Percentiles rank a stretch among this genome's conserved stretches.
Conservation (phyloP, 768 basidiomycete genomes). For the Termitomyces sp. region DNA sequence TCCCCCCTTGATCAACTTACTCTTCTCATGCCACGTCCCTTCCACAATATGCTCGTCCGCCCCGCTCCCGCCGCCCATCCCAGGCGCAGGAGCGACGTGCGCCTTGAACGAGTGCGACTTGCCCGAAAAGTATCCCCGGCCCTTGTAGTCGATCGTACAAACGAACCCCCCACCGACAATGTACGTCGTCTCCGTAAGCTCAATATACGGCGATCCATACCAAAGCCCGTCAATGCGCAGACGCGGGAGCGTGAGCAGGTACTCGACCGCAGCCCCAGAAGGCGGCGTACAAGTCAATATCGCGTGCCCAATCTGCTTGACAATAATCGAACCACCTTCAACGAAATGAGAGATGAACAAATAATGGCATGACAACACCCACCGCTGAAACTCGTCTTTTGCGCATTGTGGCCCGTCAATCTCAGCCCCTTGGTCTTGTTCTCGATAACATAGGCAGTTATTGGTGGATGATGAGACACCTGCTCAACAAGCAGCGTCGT, state of each 20-base stretch:
- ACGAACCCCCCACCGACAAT: slow-evolving; percentile 49
- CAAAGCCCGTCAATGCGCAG: slow-evolving; percentile 92
- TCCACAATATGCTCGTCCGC: slow-evolving; percentile 52
- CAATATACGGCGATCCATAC: slow-evolving; percentile 90
- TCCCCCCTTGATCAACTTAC: slow-evolving; percentile 38
- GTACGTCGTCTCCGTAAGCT: slow-evolving; percentile 76
- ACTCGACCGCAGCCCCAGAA: slow-evolving; percentile 44
- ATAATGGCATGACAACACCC: slow-evolving; percentile 10
- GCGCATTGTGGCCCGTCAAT: slow-evolving; percentile 85
- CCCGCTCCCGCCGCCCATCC: background rate
- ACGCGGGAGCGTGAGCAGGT: slow-evolving; percentile 87
- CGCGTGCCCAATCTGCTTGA: slow-evolving; percentile 95
- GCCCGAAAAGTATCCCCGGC: slow-evolving; percentile 92
- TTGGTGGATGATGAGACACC: slow-evolving; percentile 92
- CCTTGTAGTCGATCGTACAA: slow-evolving; percentile 84
- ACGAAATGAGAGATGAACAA: background rate
- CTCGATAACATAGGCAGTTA: slow-evolving; percentile 83
- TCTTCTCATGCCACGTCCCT: slow-evolving; percentile 75
- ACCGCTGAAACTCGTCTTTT: slow-evolving; percentile 93
- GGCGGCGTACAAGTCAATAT: slow-evolving; percentile 64
- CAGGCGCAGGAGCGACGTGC: slow-evolving; percentile 38
- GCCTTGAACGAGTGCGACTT: slow-evolving; percentile 94
- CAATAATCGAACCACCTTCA: slow-evolving; percentile 65
- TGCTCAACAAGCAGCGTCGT: slow-evolving; percentile 88
- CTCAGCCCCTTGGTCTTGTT: slow-evolving; percentile 73